Base-by-base conservation (phyloP, 352 stramenopile species). In the Globisporangium camurandrum region DNA sequence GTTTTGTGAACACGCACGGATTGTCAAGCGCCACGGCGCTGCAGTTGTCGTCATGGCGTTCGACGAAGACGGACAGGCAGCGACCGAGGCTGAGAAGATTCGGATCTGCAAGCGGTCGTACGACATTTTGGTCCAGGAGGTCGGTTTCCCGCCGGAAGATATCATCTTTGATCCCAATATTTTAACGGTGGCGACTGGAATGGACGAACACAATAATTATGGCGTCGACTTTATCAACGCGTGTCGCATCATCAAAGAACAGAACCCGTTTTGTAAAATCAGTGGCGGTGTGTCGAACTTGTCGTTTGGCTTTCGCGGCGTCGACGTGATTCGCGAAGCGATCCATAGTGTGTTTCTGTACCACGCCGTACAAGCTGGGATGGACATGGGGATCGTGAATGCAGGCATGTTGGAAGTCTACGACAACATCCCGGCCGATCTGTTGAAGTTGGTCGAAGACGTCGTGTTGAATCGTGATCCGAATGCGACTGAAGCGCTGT, bases 321-420 rank as follows among this genome's bases (percentile, higher is more conserved):
- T 98, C n/a, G 97, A 97, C 53, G 94, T 97, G 56, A 98, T 99
- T 65, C 90, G 96, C 51, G 95, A 98, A 64, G 95, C 88, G 0
- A 98, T 98, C 46, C 91, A 98, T 66, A 88, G 88, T 62, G 93
- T 98, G 12, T 99, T 99, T 55, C 67, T 99, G 30, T 95, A 97
- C 47, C 84, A 98, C 67, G 93, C 93, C 2, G 93, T 97, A 46
- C 63, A 97, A 33, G 93, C 93, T 50, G 96, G 96, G 28, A 99
- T 99, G 96, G 96, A 99, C 71, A 97, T 99, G 73, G 96, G 96
- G 57, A 99, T 99, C 66, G 96, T 99, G 37, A 99, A 99, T 67
- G 86, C 94, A 8, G 75, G 85, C 34, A 87, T 83, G 73, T 65
- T 86, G 23, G 71, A 94, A 52, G 68, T 95, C 46, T 93, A 95